Evolutionary conservation across 176 grass and related monocot genomes (phyloP).

Genomic region (Typha latifolia): DNA sequence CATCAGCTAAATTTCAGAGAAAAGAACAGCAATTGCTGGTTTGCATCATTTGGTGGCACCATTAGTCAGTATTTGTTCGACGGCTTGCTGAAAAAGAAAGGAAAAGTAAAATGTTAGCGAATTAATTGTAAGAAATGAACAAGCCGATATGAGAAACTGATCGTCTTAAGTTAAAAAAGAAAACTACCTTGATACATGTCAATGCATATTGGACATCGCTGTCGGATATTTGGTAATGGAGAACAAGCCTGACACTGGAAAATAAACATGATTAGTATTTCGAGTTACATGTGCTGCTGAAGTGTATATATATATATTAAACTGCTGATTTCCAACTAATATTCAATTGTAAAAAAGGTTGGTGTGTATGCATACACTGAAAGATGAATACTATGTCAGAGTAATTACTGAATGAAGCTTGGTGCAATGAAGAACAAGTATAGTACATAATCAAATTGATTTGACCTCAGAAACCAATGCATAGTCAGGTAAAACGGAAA

Average conservation of each 20-base stretch:
- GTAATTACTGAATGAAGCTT: too few species aligned
- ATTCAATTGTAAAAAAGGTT: not conserved
- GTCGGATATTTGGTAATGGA: conserved; percentile 93
- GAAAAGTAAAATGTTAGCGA: not conserved
- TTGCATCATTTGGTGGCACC: conserved; percentile 16
- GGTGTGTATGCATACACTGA: not conserved
- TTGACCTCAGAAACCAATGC: too few species aligned
- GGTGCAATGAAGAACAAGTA: too few species aligned
- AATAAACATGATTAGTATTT: not conserved
- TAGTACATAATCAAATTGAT: too few species aligned
- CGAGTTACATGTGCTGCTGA: not conserved
- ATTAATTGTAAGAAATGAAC: not conserved
- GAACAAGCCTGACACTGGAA: conserved; percentile 75
- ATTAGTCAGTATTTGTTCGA: conserved; percentile 42
- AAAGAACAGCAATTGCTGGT: conserved; percentile 7
- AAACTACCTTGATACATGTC: conserved; percentile 54
- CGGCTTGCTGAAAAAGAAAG: conserved; percentile 50
- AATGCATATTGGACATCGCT: conserved; percentile 62
- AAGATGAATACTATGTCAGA: too few species aligned
- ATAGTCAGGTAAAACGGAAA: too few species aligned
- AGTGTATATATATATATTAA: too few species aligned
- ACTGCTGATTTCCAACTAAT: not conserved
- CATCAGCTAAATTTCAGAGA: conserved; percentile 8
- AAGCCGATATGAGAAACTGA: not conserved
- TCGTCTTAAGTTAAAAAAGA: not conserved